Base-by-base conservation (phyloP, 495 filamentous ascomycete species). In the Aspergillus steynii region DNA sequence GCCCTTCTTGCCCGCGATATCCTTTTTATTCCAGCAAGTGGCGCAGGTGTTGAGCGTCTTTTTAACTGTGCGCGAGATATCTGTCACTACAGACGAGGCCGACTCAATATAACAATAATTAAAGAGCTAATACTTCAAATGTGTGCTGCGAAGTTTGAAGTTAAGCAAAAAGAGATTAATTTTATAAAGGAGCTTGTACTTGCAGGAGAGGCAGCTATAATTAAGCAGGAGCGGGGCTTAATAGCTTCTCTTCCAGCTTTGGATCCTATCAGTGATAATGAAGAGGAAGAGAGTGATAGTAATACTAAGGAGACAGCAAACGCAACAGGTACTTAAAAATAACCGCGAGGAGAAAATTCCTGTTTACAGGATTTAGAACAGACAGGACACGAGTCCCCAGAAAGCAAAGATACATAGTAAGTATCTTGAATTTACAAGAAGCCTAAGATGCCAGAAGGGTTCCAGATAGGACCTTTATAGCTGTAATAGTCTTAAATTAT, bases 51-150 rank as follows among this genome's bases (percentile, higher is more conserved):
- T 53, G 20, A 53, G 29, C 50, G 15, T 5, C 15, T 53, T 6
- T 53, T 53, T 53, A 53, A 53, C 29, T 27, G 20, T 53, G 15
- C 50, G 3, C 50, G 28, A 4, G 28, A 53, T 53, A 53, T 53
- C 5, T 53, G 15, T 46, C 15, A 46, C 15, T 46, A 46, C 15
- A 7, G 15, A 7, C 42, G 42, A 46, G 42, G 42, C 7, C 7
- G 42, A 46, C 7, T 46, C 7, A 53, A 53, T 10, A 3, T 27
- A 12, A 5, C 26, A 27, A 53, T 27, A 27, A 53, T 29, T 53
- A 29, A 53, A 27, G 27, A 53, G 26, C 15, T 53, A 27, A 53
- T 53, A 27, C 3, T 53, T 3, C 29, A 27, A 5, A 6, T 53
- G 26, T 53, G 15, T 53, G 29, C 50, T 27, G 26, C 50, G 5